Percentiles rank a stretch among this genome's conserved stretches.
These are phyloP conservation scores for Camellia japonica DNA, from an alignment of 148 eudicot species.

Conservation along the genomic window DNA sequence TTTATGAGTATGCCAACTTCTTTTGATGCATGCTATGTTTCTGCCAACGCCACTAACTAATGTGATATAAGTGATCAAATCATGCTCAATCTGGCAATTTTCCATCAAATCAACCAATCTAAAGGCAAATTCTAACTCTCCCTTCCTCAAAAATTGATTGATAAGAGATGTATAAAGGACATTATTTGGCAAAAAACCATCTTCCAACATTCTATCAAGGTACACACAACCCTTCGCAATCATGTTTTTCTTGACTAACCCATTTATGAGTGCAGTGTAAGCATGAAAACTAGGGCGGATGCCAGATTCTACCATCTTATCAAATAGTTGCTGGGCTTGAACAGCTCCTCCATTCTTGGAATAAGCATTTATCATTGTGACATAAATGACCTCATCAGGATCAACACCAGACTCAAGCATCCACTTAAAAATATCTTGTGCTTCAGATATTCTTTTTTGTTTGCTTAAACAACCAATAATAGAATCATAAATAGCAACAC, in stretches of 20 bases:
- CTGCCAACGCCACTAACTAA: constrained; percentile 41
- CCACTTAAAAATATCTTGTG: constrained; percentile 31
- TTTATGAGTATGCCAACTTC: constrained; percentile 19
- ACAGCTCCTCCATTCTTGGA: constrained; percentile 35
- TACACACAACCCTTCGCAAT: constrained; percentile 29
- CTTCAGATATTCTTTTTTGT: constrained; percentile 32
- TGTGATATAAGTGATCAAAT: constrained; percentile 30
- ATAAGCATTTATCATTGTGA: constrained; percentile 45
- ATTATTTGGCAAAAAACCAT: constrained; percentile 43
- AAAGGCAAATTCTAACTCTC: constrained; percentile 38
- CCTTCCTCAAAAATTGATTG: constrained; percentile 38
- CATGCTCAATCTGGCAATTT: constrained; percentile 31
- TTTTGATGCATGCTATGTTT: constrained; percentile 9
- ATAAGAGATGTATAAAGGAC: constrained; percentile 44
- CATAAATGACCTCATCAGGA: constrained; percentile 38
- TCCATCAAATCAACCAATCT: constrained; percentile 41
- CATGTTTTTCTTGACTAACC: constrained; percentile 45
- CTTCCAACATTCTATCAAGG: constrained; percentile 40
- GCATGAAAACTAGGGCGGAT: constrained; percentile 35
- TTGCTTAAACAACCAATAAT: constrained; percentile 38
- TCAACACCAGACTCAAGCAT: constrained; percentile 37
- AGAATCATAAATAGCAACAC: constrained; percentile 39
- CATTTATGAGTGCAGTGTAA: constrained; percentile 48
- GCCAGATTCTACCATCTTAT: constrained; percentile 33
- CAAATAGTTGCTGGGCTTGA: constrained; percentile 34